Evolutionary conservation across 2,329 filamentous ascomycete species (phyloP), one percentile per base, ranked within the genome.

Genomic region (Fusarium pseudograminearum): DNA sequence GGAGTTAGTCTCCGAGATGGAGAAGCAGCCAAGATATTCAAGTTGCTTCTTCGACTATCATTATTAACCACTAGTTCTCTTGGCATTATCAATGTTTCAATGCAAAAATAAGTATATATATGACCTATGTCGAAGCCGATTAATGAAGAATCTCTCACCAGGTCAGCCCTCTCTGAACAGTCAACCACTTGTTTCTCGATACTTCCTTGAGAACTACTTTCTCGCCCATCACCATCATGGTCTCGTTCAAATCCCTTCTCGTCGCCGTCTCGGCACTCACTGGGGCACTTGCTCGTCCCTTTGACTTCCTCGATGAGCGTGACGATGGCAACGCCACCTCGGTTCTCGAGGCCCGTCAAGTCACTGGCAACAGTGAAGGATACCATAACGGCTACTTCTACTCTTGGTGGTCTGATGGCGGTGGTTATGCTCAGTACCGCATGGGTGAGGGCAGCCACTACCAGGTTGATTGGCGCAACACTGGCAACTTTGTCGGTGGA

Each of bases 381-480:
- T 47, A 47, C 15, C 57, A 63, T 3, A 63, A 63, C 9, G 60
- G 60, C 16, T 63, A 63, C 58, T 63, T 63, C 41, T 63, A 63
- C 57, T 63, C 60, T n/a, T 63, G 60, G 60, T 63, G 60, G 60
- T 42, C 47, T n/a, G 60, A 63, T 6, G 60, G 60, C 1, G 58
- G 57, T 6, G 60, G 60, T 1, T 63, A 63, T 28, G 60, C 58
- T 2, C 51, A 63, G 28, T 63, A 63, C 41, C 26, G 1, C 0
- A 63, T 63, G 60, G 60, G 60, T 7, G 60, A 63, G 34, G 60
- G 60, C 4, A 63, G 60, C 5, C 47, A 41, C 22, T 63, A 63
- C 34, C 0, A 3, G 41, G 58, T 63, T 30, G 48, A 63, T 6
- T 63, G 58, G 60, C 60, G 60, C 5, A 63, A 63, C 58, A 63